These are phyloP conservation scores for Bipolaris gigantea DNA, from an alignment of 2,329 filamentous ascomycete species.

Conservation along the genomic window DNA sequence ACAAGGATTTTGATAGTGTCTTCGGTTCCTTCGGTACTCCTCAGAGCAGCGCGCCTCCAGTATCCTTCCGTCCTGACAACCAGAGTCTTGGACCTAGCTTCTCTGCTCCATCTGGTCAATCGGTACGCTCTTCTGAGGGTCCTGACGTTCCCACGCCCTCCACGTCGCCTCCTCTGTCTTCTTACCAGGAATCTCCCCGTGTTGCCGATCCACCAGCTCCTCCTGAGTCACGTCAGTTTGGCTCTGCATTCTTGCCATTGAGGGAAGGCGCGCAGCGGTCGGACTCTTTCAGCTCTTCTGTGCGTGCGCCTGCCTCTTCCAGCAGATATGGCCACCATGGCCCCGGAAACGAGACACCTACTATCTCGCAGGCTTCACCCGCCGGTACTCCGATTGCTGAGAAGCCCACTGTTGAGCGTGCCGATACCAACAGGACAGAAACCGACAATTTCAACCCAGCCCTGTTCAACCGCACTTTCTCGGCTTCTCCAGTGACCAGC, in stretches of 20 bases:
- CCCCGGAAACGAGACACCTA: constrained; percentile 53
- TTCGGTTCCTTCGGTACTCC: constrained; percentile 68
- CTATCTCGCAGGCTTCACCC: constrained; percentile 46
- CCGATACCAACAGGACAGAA: constrained; percentile 41
- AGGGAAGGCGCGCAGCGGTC: constrained; percentile 57
- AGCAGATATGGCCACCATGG: constrained; percentile 62
- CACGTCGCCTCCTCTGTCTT: constrained; percentile 62
- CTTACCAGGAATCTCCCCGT: constrained; percentile 57
- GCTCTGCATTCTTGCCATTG: constrained; percentile 74
- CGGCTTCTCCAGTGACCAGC: constrained; percentile 46
- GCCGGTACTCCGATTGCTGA: constrained; percentile 59
- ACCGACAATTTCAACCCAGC: constrained; percentile 42
- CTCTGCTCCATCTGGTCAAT: constrained; percentile 47
- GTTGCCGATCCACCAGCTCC: constrained; percentile 64
- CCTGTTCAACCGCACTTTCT: constrained; percentile 44
- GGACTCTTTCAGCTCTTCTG: constrained; percentile 75
- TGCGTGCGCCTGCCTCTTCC: constrained; percentile 73
- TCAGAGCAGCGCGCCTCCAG: constrained; percentile 54
- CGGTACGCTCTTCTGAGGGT: constrained; percentile 50
- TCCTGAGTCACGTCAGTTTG: constrained; percentile 75
- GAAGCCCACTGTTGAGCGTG: constrained; percentile 41
- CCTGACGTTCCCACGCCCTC: constrained; percentile 62
- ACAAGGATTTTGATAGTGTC: constrained; percentile 72
- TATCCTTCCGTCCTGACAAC: constrained; percentile 63
- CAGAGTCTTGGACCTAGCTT: constrained; percentile 42